Conservation (phyloP, 2,329 filamentous ascomycete genomes). For the Cordyceps cateniannulata region DNA sequence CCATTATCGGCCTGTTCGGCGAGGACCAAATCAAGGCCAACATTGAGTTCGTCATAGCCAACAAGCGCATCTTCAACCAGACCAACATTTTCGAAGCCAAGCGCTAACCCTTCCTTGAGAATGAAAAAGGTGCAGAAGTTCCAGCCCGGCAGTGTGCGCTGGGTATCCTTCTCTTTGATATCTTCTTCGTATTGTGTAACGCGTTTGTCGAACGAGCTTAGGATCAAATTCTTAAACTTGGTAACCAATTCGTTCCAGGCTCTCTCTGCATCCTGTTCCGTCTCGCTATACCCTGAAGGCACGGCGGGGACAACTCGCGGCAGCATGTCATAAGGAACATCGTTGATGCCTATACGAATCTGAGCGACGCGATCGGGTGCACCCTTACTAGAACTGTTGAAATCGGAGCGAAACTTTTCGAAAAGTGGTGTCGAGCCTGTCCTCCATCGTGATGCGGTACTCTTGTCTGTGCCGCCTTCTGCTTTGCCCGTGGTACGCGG, state of each 20-base stretch:
- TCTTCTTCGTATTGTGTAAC: conserved; percentile 96
- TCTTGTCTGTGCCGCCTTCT: conserved; percentile 59
- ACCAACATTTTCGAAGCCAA: conserved; percentile 93
- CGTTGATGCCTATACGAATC: conserved; percentile 68
- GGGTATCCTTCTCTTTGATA: conserved; percentile 86
- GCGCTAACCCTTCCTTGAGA: conserved; percentile 86
- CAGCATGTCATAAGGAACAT: conserved; percentile 58
- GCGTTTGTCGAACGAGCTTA: conserved; percentile 82
- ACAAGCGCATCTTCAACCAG: conserved; percentile 91
- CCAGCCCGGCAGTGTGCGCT: conserved; percentile 85
- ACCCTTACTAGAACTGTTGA: conserved; percentile 68
- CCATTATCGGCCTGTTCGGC: conserved; percentile 61
- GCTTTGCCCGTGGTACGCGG: conserved; percentile 56
- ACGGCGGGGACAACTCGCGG: conserved; percentile 58
- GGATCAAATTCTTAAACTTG: conserved; percentile 81
- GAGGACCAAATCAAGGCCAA: conserved; percentile 77
- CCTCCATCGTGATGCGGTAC: conserved; percentile 65
- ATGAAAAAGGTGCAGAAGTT: conserved; percentile 99
- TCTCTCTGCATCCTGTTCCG: conserved; percentile 68
- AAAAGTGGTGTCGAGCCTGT: conserved; percentile 75
- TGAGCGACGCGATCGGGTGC: conserved; percentile 75
- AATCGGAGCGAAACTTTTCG: conserved; percentile 85
- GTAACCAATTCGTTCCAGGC: conserved; percentile 79
- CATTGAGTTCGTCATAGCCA: conserved; percentile 88
- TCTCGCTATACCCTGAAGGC: conserved; percentile 60